These are phyloP conservation scores for Globisporangium spiculum DNA, from an alignment of 352 stramenopile genomes.

Conservation along the genomic window DNA sequence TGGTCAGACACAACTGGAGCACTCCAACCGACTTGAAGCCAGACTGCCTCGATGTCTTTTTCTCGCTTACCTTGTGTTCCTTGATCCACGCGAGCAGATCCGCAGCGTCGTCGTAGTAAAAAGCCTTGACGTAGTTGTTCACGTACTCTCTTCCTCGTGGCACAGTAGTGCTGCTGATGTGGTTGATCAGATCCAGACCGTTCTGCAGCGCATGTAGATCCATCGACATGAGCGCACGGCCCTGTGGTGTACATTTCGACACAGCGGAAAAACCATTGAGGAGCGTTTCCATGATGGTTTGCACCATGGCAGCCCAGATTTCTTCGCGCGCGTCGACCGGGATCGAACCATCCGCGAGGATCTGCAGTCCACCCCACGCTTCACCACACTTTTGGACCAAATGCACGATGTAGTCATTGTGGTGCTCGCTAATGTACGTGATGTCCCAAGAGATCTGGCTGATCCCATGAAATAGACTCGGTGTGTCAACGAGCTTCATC, in stretches of 20 bases:
- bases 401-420: slow-evolving; percentile 78
- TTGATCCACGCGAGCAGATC: slow-evolving; percentile 85
- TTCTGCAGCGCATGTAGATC: slow-evolving; percentile 91
- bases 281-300: slow-evolving; percentile 87
- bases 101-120: slow-evolving; percentile 78
- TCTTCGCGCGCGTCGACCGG: slow-evolving; percentile 64
- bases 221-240: slow-evolving; percentile 95
- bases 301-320: slow-evolving; percentile 81
- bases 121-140: slow-evolving; percentile 87
- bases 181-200: slow-evolving; percentile 79
- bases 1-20: not conserved
- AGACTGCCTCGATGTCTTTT: not conserved
- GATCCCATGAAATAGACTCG: slow-evolving; percentile 41
- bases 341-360: slow-evolving; percentile 62
- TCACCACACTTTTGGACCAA: slow-evolving; percentile 82
- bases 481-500: slow-evolving; percentile 39
- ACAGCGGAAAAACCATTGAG: slow-evolving; percentile 91
- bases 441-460: slow-evolving; percentile 62
- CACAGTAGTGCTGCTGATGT: slow-evolving; percentile 51
- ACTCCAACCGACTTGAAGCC: not conserved
- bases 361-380: slow-evolving; percentile 70
- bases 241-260: slow-evolving; percentile 91
- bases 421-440: slow-evolving; percentile 57
- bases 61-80: slow-evolving; percentile 52
- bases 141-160: slow-evolving; percentile 63